Conservation (phyloP, 768 basidiomycete genomes). For the Hemileccinum impolitum region DNA sequence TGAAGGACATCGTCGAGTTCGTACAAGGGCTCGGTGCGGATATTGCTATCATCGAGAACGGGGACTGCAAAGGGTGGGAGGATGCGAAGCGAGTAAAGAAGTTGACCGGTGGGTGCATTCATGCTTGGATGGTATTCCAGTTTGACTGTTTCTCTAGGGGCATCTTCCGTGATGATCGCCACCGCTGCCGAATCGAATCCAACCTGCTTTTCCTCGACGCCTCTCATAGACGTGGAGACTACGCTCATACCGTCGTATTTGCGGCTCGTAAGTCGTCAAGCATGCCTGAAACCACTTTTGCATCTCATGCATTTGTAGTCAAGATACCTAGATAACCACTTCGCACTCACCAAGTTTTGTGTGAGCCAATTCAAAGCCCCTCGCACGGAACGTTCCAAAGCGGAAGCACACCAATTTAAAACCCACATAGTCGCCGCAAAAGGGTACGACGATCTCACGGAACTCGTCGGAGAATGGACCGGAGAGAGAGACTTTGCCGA, state of each 20-base stretch:
- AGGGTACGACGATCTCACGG: slow-evolving; percentile 50
- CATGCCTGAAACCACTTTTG: background rate
- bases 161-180: slow-evolving; percentile 94
- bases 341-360: slow-evolving; percentile 86
- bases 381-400: slow-evolving; percentile 53
- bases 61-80: slow-evolving; percentile 78
- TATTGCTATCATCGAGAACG: slow-evolving; percentile 91
- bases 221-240: slow-evolving; percentile 64
- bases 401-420: slow-evolving; percentile 54
- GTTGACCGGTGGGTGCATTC: slow-evolving; percentile 58
- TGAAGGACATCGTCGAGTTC: slow-evolving; percentile 84
- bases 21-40: slow-evolving; percentile 70
- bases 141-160: slow-evolving; percentile 42
- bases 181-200: slow-evolving; percentile 93
- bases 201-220: slow-evolving; percentile 72
- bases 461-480: slow-evolving; percentile 50
- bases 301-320: slow-evolving; percentile 40
- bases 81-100: slow-evolving; percentile 74
- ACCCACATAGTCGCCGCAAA: slow-evolving; percentile 60
- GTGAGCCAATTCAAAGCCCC: slow-evolving; percentile 75
- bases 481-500: slow-evolving; percentile 61
- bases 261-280: slow-evolving; percentile 50
- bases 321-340: slow-evolving; percentile 75
- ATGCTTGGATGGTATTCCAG: background rate
- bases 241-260: slow-evolving; percentile 72